Evolutionary conservation across 2,329 filamentous ascomycete species (phyloP).

Genomic region (Beauveria asiatica): DNA sequence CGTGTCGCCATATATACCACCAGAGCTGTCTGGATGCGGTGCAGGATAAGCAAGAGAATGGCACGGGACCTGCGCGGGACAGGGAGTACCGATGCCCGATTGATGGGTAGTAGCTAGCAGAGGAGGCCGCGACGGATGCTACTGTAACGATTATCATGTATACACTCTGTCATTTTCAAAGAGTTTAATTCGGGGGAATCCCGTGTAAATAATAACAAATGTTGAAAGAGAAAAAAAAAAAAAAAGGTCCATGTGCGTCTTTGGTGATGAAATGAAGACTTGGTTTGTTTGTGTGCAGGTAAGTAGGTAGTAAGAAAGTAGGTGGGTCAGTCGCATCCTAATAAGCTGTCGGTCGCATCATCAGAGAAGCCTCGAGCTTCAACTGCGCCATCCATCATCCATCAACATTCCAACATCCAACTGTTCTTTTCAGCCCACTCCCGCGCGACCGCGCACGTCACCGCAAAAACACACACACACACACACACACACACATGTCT

Average conservation of each 20-base stretch:
- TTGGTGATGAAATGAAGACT: neutral
- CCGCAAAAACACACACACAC: neutral
- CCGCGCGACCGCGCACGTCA: neutral
- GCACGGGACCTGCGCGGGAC: conserved; percentile 34
- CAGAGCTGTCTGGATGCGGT: conserved; percentile 59
- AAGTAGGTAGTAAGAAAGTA: neutral
- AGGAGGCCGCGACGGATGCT: neutral
- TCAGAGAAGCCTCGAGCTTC: neutral
- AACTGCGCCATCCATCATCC: neutral
- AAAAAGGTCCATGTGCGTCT: neutral
- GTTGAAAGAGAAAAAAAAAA: neutral
- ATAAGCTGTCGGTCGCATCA: neutral
- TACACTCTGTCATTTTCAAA: neutral
- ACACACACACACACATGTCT: conserved; percentile 20
- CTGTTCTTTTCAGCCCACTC: neutral
- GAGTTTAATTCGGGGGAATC: neutral
- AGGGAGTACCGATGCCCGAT: conserved; percentile 48
- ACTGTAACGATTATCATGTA: conserved; percentile 5
- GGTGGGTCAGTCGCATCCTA: neutral
- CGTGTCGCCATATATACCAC: conserved; percentile 65
- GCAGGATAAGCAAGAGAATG: conserved; percentile 43
- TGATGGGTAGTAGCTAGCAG: conserved; percentile 34
- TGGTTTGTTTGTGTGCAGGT: neutral
- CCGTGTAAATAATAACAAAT: conserved; percentile 1
- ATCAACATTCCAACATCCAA: neutral